Base-by-base conservation (phyloP, 1,284 basidiomycete species). In the Cutaneotrichosporon sp. region DNA sequence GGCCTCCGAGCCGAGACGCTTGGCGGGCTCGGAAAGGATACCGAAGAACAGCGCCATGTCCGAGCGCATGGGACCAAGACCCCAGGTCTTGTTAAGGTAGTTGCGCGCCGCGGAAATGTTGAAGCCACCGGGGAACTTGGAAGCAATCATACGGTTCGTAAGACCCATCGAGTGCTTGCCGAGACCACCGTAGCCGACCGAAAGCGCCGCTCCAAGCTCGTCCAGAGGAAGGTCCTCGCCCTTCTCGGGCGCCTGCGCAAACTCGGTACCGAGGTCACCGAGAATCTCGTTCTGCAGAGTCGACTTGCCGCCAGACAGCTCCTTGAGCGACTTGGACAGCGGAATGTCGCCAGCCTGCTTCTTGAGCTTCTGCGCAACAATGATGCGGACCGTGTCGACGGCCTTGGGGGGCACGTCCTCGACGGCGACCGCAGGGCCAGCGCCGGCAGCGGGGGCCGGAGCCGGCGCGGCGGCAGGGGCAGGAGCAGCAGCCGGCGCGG, bases 71-170 rank as follows among this genome's bases (percentile, higher is more conserved):
- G 93, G 78, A 22, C 94, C 96, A 17, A 98, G 79, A 57, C 94
- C 94, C 93, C 92, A 97, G 34, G 82, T 82, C 80, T 96, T 97
- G 44, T 84, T 82, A 41, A 97, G 81, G 72, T 97, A 82, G 4
- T 83, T 77, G 77, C 96, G 94, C 74, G 93, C 90, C n/a, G 89
- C 83, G 4, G 93, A 90, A 22, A 88, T 80, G 72, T 97, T 97
- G 83, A 98, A 98, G 26, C 94, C 94, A 77, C 96, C 96, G 37
- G 96, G 96, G 87, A 98, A 93, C 79, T 98, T 98, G 55, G 86
- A 85, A 54, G 91, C 90, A 52, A 97, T 81, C 70, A 97, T 81
- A 56, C 96, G 88, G 50, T 92, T 92, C 51, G 97, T 80, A 44
- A 98, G 81, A 30, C 90, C 86, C 54, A 84, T 86, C n/a, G 89